Evolutionary conservation across 1,139 yeast genomes (phyloP).

Genomic region (Sugiyamaella novakii): DNA sequence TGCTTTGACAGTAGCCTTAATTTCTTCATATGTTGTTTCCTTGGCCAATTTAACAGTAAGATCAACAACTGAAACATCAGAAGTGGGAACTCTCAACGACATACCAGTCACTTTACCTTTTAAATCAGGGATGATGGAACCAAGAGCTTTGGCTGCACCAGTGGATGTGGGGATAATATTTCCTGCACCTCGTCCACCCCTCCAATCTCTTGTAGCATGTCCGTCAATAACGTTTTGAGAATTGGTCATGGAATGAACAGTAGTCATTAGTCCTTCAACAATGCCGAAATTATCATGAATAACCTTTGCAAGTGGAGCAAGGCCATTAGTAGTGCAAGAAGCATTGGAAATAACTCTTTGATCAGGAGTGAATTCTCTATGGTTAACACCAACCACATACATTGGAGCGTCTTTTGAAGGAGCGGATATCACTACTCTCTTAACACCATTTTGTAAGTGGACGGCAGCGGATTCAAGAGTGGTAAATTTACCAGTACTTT

Average conservation of each 20-base stretch:
- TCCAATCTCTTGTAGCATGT: slow-evolving; percentile 91
- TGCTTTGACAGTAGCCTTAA: slow-evolving; percentile 66
- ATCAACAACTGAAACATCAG: slow-evolving; percentile 79
- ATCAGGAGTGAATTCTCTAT: slow-evolving; percentile 67
- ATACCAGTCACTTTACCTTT: slow-evolving; percentile 87
- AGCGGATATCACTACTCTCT: slow-evolving; percentile 84
- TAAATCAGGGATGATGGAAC: slow-evolving; percentile 82
- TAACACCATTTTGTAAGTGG: slow-evolving; percentile 83
- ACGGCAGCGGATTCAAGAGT: slow-evolving; percentile 72
- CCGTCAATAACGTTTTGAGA: slow-evolving; percentile 90
- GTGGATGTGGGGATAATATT: slow-evolving; percentile 88
- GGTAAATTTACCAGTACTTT: slow-evolving; percentile 89
- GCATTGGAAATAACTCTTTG: slow-evolving; percentile 76
- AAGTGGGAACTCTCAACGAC: slow-evolving; percentile 85
- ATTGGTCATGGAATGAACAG: slow-evolving; percentile 86
- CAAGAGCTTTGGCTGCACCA: slow-evolving; percentile 92
- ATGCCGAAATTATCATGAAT: slow-evolving; percentile 76
- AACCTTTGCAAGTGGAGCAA: slow-evolving; percentile 85
- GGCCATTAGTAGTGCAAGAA: slow-evolving; percentile 87
- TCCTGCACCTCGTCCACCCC: slow-evolving; percentile 91
- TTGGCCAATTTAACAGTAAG: slow-evolving; percentile 67
- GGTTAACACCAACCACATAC: slow-evolving; percentile 84
- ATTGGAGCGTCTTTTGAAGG: slow-evolving; percentile 87
- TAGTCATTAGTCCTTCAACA: slow-evolving; percentile 86
- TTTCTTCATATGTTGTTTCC: slow-evolving; percentile 71